These are phyloP conservation scores for Hygrocybe punicea DNA, from an alignment of 768 basidiomycete genomes.

Conservation along the genomic window DNA sequence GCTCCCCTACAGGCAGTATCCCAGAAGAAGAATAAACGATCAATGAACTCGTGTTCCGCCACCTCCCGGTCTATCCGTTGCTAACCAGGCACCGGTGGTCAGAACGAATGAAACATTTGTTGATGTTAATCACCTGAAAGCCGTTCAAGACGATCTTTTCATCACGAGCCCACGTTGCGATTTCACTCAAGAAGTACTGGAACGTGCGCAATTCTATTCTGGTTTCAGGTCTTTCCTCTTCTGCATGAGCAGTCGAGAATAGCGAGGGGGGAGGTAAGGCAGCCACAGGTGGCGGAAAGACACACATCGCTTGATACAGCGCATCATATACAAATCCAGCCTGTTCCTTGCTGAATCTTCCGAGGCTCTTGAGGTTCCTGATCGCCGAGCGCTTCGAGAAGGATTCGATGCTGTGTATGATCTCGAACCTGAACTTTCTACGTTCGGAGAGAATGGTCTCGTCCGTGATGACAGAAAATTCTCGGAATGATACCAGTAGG, in stretches of 20 bases:
- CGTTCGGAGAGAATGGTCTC: constrained; percentile 89
- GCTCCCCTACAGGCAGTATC: constrained; percentile 78
- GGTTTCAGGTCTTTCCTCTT: constrained; percentile 83
- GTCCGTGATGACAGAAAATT: constrained; percentile 94
- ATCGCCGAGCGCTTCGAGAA: constrained; percentile 92
- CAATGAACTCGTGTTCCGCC: constrained; percentile 96
- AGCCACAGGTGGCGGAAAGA: constrained; percentile 64
- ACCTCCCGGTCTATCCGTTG: constrained; percentile 84
- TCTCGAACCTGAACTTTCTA: constrained; percentile 78
- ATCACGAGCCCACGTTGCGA: constrained; percentile 93
- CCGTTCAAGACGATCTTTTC: constrained; percentile 92
- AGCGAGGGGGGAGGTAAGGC: constrained; percentile 49
- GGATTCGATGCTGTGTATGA: constrained; percentile 87
- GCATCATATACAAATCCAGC: constrained; percentile 90
- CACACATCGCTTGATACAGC: constrained; percentile 78
- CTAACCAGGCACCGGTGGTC: constrained; percentile 35
- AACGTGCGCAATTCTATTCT: constrained; percentile 84
- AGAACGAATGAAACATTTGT: constrained; percentile 5
- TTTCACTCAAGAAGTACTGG: constrained; percentile 83
- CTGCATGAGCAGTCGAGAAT: constrained; percentile 53
- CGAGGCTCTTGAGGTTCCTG: constrained; percentile 77
- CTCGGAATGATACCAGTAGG: constrained; percentile 93
- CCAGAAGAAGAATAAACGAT: constrained; percentile 93
- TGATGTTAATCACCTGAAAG: constrained; percentile 58
- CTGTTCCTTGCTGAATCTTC: constrained; percentile 83